Evolutionary conservation across 2,329 filamentous ascomycete species (phyloP).

Genomic region (Cladosporium sp.): DNA sequence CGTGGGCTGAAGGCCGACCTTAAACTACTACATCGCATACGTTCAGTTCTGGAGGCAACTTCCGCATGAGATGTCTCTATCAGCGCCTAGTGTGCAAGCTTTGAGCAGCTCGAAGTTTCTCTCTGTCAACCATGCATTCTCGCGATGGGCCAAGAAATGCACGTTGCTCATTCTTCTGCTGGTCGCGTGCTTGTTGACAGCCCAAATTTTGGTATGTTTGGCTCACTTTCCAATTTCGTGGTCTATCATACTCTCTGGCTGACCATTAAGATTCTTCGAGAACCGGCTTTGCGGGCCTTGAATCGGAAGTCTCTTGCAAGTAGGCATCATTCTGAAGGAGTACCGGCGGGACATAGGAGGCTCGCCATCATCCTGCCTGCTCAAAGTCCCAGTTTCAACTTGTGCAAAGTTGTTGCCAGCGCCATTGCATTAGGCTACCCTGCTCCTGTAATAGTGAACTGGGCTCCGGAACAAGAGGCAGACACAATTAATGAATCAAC

Average conservation of each 20-base stretch:
- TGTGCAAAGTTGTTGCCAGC: constrained; percentile 18
- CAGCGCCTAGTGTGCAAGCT: background rate
- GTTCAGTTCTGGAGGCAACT: background rate
- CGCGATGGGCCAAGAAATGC: background rate
- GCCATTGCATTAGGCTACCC: constrained; percentile 18
- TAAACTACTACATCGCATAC: background rate
- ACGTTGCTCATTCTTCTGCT: background rate
- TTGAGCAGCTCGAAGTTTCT: too few relatives aligned
- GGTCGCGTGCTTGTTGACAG: background rate
- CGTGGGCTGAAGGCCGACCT: too few relatives aligned
- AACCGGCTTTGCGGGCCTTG: background rate
- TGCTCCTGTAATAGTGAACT: constrained; percentile 18
- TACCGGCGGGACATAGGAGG: constrained; percentile 10
- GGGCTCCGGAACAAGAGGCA: background rate
- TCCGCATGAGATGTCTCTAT: background rate
- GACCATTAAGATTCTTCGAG: background rate
- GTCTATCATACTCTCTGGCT: background rate
- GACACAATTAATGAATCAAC: background rate
- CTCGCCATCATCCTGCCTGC: constrained; percentile 18
- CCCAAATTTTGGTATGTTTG: background rate
- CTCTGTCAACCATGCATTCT: background rate
- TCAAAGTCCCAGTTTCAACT: constrained; percentile 11
- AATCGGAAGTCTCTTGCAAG: background rate
- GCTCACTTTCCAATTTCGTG: background rate
- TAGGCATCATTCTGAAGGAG: background rate